These are phyloP conservation scores for Hagleromyces aurorensis DNA, from an alignment of 805 yeast species.

Conservation along the genomic window DNA sequence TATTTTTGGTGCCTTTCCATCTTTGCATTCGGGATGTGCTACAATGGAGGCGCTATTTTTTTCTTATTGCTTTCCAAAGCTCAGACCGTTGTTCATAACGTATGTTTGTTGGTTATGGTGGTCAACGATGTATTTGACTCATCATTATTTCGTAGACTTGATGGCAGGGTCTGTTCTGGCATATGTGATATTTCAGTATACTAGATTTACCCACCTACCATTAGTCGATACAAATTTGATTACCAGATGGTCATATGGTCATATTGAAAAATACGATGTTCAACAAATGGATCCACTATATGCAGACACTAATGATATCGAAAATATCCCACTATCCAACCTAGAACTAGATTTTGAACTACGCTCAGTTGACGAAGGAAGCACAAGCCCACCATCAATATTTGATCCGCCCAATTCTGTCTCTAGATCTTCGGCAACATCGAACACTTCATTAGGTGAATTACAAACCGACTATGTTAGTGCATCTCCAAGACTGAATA, in stretches of 20 bases:
- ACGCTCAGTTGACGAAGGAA: constrained; percentile 16
- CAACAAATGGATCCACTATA: constrained; percentile 32
- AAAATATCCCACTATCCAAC: constrained; percentile 24
- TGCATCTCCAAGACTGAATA: constrained; percentile 16
- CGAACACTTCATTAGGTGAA: constrained; percentile 29
- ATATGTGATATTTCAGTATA: constrained; percentile 56
- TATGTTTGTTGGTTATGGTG: constrained; percentile 97
- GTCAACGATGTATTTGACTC: constrained; percentile 96
- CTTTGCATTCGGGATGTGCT: constrained; percentile 90
- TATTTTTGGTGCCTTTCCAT: constrained; percentile 85
- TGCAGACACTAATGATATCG: constrained; percentile 26
- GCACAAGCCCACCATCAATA: constrained; percentile 23
- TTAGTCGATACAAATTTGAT: constrained; percentile 41
- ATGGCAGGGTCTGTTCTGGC: constrained; percentile 91
- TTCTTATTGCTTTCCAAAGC: constrained; percentile 70
- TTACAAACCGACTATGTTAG: constrained; percentile 8
- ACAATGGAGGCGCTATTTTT: constrained; percentile 88
- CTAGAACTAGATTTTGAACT: constrained; percentile 21
- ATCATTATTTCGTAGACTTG: constrained; percentile 89
- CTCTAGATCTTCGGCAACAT: constrained; percentile 30
- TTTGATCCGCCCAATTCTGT: constrained; percentile 28
- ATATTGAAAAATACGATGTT: constrained; percentile 32
- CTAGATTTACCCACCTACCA: constrained; percentile 66
- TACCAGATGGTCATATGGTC: constrained; percentile 63
- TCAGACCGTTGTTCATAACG: constrained; percentile 53